These are phyloP conservation scores for Somion occarium DNA, from an alignment of 1,284 basidiomycete species.

Conservation along the genomic window DNA sequence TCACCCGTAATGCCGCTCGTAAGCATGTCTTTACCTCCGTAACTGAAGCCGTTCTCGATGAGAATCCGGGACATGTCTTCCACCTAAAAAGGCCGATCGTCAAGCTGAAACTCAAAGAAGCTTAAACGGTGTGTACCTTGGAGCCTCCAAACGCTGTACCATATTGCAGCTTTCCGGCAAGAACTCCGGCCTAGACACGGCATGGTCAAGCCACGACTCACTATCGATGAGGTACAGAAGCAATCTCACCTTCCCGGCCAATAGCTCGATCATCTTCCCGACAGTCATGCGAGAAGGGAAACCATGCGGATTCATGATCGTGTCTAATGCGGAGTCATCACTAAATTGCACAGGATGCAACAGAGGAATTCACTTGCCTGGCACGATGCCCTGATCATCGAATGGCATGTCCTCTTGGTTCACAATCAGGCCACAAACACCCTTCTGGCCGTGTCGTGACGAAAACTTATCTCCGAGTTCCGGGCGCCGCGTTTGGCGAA, in stretches of 20 bases:
- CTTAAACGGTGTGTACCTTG: constrained; percentile 55
- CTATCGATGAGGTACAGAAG: constrained; percentile 3
- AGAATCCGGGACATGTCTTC: constrained; percentile 97
- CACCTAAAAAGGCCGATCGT: constrained; percentile 48
- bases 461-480: constrained; percentile 99
- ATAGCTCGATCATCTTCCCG: constrained; percentile 98
- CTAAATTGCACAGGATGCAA: constrained; percentile 2
- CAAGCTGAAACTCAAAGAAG: constrained; percentile 5
- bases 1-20: constrained; percentile 98
- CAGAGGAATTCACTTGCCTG: constrained; percentile 45
- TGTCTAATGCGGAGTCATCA: constrained; percentile 50
- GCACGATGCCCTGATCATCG: constrained; percentile 94
- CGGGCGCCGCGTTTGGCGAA: constrained; percentile 93
- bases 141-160: constrained; percentile 97
- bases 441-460: constrained; percentile 97
- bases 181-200: constrained; percentile 71
- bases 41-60: constrained; percentile 94
- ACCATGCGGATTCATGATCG: constrained; percentile 99
- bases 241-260: constrained; percentile 83
- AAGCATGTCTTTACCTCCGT: constrained; percentile 97
- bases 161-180: constrained; percentile 85
- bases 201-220: constrained; percentile 5
- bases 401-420: constrained; percentile 99
- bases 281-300: constrained; percentile 99
- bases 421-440: constrained; percentile 97